phyloP scores from a whole-genome alignment of 2,329 filamentous ascomycete species.

The Exophiala sp. region DNA sequence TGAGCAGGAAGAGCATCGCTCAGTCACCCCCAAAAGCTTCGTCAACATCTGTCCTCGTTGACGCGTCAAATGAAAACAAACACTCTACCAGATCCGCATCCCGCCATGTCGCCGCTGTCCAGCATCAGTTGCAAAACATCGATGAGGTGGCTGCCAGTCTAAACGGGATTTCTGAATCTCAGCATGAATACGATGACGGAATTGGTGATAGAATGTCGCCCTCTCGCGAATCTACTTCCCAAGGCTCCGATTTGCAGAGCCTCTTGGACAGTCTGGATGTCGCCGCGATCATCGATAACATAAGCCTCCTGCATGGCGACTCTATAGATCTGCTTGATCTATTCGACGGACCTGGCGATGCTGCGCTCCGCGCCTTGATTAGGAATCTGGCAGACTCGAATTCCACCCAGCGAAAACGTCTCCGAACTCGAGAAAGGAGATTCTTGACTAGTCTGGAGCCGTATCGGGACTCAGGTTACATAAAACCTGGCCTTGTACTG shows the following conservation, averaged over 20 bases:
- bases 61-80: constrained; percentile 10
- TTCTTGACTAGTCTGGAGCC: constrained; percentile 29
- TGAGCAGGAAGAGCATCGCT: constrained; percentile 17
- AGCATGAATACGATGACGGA: constrained; percentile 1
- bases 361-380: constrained; percentile 1
- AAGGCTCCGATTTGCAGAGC: constrained; percentile 4
- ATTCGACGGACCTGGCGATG: constrained; percentile 8
- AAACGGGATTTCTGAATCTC: constrained; percentile 3
- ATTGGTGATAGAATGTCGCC: not conserved
- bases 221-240: not conserved
- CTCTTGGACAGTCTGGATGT: constrained; percentile 15
- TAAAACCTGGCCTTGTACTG: constrained; percentile 34
- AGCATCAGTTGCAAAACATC: constrained; percentile 13
- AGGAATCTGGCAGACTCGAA: not conserved
- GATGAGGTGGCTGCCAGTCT: constrained; percentile 7
- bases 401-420: constrained; percentile 23
- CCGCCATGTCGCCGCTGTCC: constrained; percentile 9
- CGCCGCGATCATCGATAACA: constrained; percentile 18
- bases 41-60: not conserved
- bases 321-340: constrained; percentile 9
- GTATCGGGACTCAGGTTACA: constrained; percentile 34
- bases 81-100: constrained; percentile 9
- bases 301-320: not conserved
- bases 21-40: constrained; percentile 15
- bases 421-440: constrained; percentile 29